These are phyloP conservation scores for Inga oerstediana DNA, from an alignment of 306 rosid genomes.

Conservation along the genomic window DNA sequence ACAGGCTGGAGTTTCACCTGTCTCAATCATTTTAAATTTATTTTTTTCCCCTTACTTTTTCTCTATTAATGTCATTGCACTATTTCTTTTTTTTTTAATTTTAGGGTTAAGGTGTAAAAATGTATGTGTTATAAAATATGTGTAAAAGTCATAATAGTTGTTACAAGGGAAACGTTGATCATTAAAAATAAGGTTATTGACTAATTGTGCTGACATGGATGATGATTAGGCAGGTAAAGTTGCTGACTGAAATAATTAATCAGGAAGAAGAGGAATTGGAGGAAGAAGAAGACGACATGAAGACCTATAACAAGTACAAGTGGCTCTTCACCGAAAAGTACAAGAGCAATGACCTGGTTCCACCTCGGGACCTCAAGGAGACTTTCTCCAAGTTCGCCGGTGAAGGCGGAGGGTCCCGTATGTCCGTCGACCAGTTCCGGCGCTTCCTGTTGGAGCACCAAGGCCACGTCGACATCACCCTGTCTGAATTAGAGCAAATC, in stretches of 20 bases:
- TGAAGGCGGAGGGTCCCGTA: constrained; percentile 34
- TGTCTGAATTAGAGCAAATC: constrained; percentile 45
- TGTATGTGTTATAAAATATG: too few species aligned
- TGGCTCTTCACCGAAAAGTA: constrained; percentile 69
- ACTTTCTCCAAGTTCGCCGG: constrained; percentile 54
- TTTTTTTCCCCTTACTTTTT: too few species aligned
- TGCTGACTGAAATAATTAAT: too few species aligned
- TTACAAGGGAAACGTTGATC: too few species aligned
- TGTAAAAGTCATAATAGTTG: too few species aligned
- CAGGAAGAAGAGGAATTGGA: not conserved
- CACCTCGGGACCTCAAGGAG: constrained; percentile 70
- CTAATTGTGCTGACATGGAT: too few species aligned
- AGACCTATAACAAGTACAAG: constrained; percentile 58
- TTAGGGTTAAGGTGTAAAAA: too few species aligned
- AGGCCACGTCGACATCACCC: constrained; percentile 46
- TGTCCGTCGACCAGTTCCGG: constrained; percentile 61
- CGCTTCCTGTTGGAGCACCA: constrained; percentile 69
- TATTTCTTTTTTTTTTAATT: too few species aligned
- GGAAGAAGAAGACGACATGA: constrained; percentile 15
- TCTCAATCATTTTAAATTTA: not conserved
- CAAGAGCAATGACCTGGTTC: constrained; percentile 55
- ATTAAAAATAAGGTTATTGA: too few species aligned
- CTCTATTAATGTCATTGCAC: not conserved
- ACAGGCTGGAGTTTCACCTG: not conserved
- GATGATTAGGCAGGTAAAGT: too few species aligned